Evolutionary conservation across 148 eudicot genomes (phyloP), one percentile per base, ranked within the genome.

Genomic region (Chenopodium album): DNA sequence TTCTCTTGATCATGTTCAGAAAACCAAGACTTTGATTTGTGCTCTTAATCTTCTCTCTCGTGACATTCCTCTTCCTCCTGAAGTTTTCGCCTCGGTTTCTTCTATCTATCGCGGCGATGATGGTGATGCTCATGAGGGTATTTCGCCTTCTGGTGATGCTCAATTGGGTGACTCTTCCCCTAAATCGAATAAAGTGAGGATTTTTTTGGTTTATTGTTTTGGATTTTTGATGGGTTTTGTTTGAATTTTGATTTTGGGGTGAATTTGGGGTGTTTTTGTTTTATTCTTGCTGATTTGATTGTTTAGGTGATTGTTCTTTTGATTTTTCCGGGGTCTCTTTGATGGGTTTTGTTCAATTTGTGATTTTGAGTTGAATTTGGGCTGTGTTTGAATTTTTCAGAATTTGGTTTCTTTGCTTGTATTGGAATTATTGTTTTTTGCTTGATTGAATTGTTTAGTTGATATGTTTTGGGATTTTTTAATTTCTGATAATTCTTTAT

Each of bases 21-120:
- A 89, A 76, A 92, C 98, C 10, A 94, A 91, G 87, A 92, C 97
- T 19, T 76, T 97, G 84, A 91, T 97, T 41, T 91, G 97, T 71
- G 99, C 98, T 2, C 93, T 97, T 78, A 97, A 93, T 82, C 88
- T 94, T 72, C 88, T 97, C 87, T 97, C 99, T 37, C 92, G 99
- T 26, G 89, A 97, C 71, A 89, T 97, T 71, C 99, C 99, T 78
- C 90, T 97, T 26, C 98, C 99, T 26, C 86, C 86, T 2, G 84
- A 92, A 28, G 89, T 97, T 1, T 87, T 90, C 73, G 89, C 89
- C 23, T 86, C 95, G 34, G 97, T 97, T 23, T 89, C 91, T 69
- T 88, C 91, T 34, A 94, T 97, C 71, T 96, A 85, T 79, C 81
- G 50, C 19, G 81, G 72, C 66, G 79, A 16, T 2, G 78, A 16